Evolutionary conservation across 805 yeast species (phyloP), one percentile per base, ranked within the genome.

Genomic region (Candida golubevii): DNA sequence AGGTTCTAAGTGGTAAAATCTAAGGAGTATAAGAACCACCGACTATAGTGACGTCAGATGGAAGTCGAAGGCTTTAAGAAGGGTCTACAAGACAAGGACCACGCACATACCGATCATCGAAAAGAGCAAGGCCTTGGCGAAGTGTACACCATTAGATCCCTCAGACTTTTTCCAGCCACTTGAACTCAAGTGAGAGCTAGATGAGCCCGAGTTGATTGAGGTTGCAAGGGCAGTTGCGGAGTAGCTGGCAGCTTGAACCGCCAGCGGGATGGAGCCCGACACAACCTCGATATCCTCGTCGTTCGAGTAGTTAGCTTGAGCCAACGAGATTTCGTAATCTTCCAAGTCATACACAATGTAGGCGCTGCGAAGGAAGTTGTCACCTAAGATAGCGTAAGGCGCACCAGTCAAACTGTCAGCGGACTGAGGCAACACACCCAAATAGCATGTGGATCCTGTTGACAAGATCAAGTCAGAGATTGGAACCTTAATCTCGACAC

Each of bases 291-390:
- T 70, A 44, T 77, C 61, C 45, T 66, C 66, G 11, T 57, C 60
- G 23, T 47, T 50, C 7, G 62, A 44, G 47, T 53, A 55, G 15
- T 52, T 51, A 35, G 45, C 51, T 41, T 74, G 78, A 18, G 81
- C 86, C 57, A 84, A 52, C 4, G 85, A 79, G 33, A 84, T 66
- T 54, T 77, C 71, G 38, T 62, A 63, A 55, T 75, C 75, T 29
- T 80, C 86, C 41, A 82, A 63, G 60, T 85, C 84, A 60, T 75
- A 82, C 12, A 82, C 87, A 26, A 80, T 71, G 59, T 82, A 84
- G 2, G 83, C 82, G 45, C 77, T 72, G 42, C 86, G 70, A 50
- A 85, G 63, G 57, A 85, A 77, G 37, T 77, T 74, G 57, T 83
- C 89, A 9, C 93, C 93, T 32, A 85, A 66, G 43, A 82, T 70